Conservation (phyloP, 768 basidiomycete genomes). For the Botryobasidium botryosum region DNA sequence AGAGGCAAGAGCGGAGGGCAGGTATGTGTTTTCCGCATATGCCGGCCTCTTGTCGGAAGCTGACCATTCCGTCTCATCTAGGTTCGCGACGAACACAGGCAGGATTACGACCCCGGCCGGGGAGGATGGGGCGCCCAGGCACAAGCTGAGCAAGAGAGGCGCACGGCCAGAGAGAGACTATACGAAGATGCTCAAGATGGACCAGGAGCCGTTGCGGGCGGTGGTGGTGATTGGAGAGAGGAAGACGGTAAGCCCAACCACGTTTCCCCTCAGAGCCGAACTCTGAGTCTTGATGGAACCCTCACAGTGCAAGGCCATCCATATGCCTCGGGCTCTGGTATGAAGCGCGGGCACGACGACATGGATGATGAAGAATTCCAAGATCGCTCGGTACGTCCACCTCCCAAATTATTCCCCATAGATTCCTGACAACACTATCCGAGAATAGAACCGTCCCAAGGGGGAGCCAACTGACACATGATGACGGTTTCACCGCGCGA, state of each 20-base stretch:
- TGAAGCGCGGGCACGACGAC: no score
- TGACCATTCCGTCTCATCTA: conserved; percentile 14
- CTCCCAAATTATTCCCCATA: no score
- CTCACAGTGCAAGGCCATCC: no score
- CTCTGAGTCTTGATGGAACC: no score
- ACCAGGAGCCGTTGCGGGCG: conserved; percentile 64
- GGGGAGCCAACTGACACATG: no score
- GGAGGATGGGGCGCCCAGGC: conserved; percentile 74
- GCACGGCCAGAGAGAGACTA: conserved; percentile 71
- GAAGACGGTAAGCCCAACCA: conserved; percentile 5
- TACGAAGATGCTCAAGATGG: conserved; percentile 69
- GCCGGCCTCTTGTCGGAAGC: conserved; percentile 7
- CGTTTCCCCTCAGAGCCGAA: neutral
- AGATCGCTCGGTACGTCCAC: no score
- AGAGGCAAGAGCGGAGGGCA: conserved; percentile 95
- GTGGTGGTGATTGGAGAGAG: conserved; percentile 73
- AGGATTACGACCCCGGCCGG: conserved; percentile 92
- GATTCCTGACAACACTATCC: no score
- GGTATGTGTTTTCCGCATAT: conserved; percentile 20
- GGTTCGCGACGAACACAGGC: conserved; percentile 87
- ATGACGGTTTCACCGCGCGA: no score
- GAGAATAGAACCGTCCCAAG: no score
- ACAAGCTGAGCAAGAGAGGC: conserved; percentile 55
- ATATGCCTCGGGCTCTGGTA: no score
- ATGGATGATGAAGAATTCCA: no score